phyloP scores from a whole-genome alignment of 1,284 basidiomycete species.

The Ganoderma leucocontextum region DNA sequence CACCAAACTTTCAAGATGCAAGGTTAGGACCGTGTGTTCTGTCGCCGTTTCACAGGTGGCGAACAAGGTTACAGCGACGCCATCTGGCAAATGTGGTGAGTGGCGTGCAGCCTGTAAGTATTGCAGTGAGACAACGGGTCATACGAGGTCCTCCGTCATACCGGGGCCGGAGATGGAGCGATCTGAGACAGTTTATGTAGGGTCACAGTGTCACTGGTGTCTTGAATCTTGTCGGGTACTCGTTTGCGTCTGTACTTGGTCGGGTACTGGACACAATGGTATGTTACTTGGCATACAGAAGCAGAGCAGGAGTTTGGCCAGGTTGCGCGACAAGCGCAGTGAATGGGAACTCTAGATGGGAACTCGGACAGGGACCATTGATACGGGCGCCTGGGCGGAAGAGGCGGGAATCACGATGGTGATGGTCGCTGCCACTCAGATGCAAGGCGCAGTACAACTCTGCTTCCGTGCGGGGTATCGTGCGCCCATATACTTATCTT shows the following conservation, averaged over 20 bases:
- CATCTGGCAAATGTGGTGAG: not conserved
- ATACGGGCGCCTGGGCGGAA: not conserved
- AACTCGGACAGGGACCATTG: not conserved
- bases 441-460: slow-evolving; percentile 19
- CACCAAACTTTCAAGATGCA: not conserved
- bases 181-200: not conserved
- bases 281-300: not conserved
- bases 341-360: not conserved
- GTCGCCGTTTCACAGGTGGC: not conserved
- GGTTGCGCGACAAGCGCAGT: not conserved
- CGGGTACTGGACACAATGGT: not conserved
- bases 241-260: not conserved
- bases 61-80: not conserved
- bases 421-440: slow-evolving; percentile 28
- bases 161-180: not conserved
- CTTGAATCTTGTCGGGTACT: not conserved
- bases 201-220: not conserved
- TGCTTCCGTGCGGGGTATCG: slow-evolving; percentile 15
- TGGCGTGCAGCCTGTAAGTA: not conserved
- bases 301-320: not conserved
- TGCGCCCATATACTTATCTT: slow-evolving; percentile 4
- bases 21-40: not conserved
- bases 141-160: not conserved
- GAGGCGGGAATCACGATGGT: slow-evolving; percentile 29
- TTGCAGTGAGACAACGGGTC: not conserved